Base-by-base conservation (phyloP, 73 alveolate genomes). In the Tetrahymena malaccensis region DNA sequence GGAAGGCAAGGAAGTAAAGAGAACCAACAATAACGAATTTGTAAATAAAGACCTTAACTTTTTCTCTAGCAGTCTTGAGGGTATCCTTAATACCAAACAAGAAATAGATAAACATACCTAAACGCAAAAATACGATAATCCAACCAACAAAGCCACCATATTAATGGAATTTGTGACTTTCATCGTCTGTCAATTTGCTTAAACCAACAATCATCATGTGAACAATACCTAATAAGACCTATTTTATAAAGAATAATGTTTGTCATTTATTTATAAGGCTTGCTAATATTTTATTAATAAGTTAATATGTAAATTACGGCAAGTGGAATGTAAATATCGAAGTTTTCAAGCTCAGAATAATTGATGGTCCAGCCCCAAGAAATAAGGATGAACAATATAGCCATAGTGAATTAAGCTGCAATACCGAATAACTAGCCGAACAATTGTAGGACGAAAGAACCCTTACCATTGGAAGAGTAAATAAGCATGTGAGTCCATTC, bases 311-410 rank as follows among this genome's bases (percentile, higher is more conserved):
- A 1, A 70, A 70, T 70, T 70, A 70, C 89, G 17, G 97, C 97
- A 33, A 95, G 84, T 13, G 97, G 95, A 4, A 89, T 94, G 55
- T 95, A 95, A 34, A 95, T 35, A 95, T 95, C 97, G 93, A 70
- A 95, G 94, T 95, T 94, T 95, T 95, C 97, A 27, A 95, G 93
- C 37, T 85, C 94, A 25, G 94, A 25, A 50, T 85, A 95, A 17
- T 95, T 94, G 43, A 95, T 89, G 6, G 95, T 70, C 97, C 97
- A 95, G 7, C 97, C 97, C 97, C 97, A 95, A 38, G 97, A 94
- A n/a, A 95, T 85, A 19, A 95, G 55, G 13, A 95, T 95, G 33
- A 95, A 95, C 25, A 95, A 35, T 43, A 44, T 38, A 55, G 84
- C 94, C 84, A 95, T 70, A 8, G 83, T 37, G 85, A 84, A 95